Percentiles rank a stretch among this genome's conserved stretches.
These are phyloP conservation scores for Ceratorhiza oryzae-sativae DNA, from an alignment of 1,284 basidiomycete genomes.

Conservation along the genomic window DNA sequence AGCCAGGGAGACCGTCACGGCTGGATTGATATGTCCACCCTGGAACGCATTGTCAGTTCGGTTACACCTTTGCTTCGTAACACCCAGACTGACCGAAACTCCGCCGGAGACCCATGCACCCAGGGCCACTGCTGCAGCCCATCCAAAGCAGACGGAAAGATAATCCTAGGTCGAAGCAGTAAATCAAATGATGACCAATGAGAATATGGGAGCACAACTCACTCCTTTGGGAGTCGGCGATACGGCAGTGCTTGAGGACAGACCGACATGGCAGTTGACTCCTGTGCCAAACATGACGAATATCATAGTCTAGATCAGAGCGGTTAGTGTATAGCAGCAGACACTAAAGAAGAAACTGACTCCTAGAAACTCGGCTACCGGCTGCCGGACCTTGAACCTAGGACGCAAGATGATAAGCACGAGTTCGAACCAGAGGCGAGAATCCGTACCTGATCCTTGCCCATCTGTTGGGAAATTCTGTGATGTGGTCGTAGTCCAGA, in stretches of 20 bases:
- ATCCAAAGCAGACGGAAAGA: slow-evolving; percentile 67
- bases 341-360: neutral
- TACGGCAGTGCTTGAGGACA: slow-evolving; percentile 63
- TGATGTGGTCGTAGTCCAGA: slow-evolving; percentile 36
- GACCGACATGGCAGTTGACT: slow-evolving; percentile 67
- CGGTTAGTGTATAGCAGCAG: neutral
- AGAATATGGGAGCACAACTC: slow-evolving; percentile 46
- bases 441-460: slow-evolving; percentile 20
- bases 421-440: neutral
- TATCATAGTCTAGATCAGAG: slow-evolving; percentile 56
- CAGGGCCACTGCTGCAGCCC: slow-evolving; percentile 68
- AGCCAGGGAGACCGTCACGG: slow-evolving; percentile 74
- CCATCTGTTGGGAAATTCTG: slow-evolving; percentile 37
- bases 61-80: too few relatives aligned
- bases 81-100: slow-evolving; percentile 55
- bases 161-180: slow-evolving; percentile 56
- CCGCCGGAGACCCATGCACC: slow-evolving; percentile 72
- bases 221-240: slow-evolving; percentile 66
- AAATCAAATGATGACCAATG: neutral
- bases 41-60: neutral
- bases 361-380: slow-evolving; percentile 72
- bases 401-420: neutral
- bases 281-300: slow-evolving; percentile 71
- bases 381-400: slow-evolving; percentile 58
- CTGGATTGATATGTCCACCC: slow-evolving; percentile 81